Evolutionary conservation across 106 monocot species (phyloP), one percentile per base, ranked within the genome.

Genomic region (Dendrobium catenatum): DNA sequence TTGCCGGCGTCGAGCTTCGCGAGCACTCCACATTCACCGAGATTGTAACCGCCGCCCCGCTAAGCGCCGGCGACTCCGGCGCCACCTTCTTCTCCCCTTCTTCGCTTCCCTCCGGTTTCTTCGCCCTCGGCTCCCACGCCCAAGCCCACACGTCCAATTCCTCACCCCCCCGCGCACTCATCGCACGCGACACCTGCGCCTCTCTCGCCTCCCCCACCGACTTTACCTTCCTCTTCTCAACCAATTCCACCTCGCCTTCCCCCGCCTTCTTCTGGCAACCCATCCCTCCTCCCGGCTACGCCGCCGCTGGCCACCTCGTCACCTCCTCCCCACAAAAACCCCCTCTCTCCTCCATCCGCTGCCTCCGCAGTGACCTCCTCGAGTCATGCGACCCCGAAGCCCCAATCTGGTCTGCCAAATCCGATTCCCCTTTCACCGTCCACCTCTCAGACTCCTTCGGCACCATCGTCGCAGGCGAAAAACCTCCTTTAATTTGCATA

Each of bases 221-320:
- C 78, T 94, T 87, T 81, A 74, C 79, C 9, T 87, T 94, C n/a
- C 46, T 94, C 10, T 79, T 82, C 22, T 79, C 80, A 2, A 80
- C 9, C 78, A 70, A 33, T 10, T 29, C 20, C 37, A 16, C n/a
- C 61, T 33, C 85, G 16, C 84, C 85, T 46, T 86, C 90, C 24
- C 5, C 77, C 16, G 92, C 88, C 43, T 85, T 89, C 83, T 86
- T 92, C 79, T 96, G 96, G 96, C 87, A 90, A 0, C 96, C 96
- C 0, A 55, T 86, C 2, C 82, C 96, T 1, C 96, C 94, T 1
- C 82, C 87, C 0, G 92, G 96, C 20, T 96, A 96, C 83, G 83
- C 68, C 67, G 33, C 89, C 9, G 87, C 88, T 26, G 96, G 96
- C 4, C 44, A 88, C 7, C 3, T 89, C n/a, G 87, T 96, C 80